phyloP scores from a whole-genome alignment of 148 eudicot genomes.

The Pharnaceum exiguum region DNA sequence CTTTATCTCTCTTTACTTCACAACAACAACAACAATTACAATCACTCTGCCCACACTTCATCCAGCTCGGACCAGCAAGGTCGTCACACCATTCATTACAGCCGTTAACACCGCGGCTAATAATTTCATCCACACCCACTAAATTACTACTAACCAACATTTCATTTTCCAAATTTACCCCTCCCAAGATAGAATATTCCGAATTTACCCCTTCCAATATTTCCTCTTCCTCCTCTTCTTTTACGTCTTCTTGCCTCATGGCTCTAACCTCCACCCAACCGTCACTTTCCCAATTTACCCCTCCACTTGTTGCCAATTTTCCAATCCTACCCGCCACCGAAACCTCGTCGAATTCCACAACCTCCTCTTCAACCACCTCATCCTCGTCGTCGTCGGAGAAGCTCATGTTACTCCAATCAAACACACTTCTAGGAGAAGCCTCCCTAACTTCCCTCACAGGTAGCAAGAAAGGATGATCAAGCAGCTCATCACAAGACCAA shows the following conservation, averaged over 20 bases:
- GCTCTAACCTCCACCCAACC: constrained; percentile 64
- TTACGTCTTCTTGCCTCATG: background rate
- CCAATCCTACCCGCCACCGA: constrained; percentile 28
- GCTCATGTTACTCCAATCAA: constrained; percentile 41
- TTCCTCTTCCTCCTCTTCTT: background rate
- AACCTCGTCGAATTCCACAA: background rate
- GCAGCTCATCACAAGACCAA: constrained; percentile 74
- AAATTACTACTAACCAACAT: constrained; percentile 1
- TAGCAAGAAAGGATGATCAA: constrained; percentile 52
- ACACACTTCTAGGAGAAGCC: constrained; percentile 52
- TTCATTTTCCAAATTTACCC: background rate
- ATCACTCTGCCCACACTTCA: background rate
- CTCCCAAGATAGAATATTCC: background rate
- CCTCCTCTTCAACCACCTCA: constrained; percentile 15
- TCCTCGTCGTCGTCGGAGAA: constrained; percentile 30
- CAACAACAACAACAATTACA: background rate
- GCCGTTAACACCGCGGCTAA: constrained; percentile 8
- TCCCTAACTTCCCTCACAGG: constrained; percentile 10
- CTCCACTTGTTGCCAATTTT: constrained; percentile 28
- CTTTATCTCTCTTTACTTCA: background rate
- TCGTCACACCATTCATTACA: constrained; percentile 8
- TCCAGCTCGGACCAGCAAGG: constrained; percentile 3
- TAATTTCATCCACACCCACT: background rate
- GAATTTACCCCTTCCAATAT: constrained; percentile 12
- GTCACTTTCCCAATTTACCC: constrained; percentile 68